Conservation (phyloP, 164 flowering plant species). For the Nymphaea colorata region DNA sequence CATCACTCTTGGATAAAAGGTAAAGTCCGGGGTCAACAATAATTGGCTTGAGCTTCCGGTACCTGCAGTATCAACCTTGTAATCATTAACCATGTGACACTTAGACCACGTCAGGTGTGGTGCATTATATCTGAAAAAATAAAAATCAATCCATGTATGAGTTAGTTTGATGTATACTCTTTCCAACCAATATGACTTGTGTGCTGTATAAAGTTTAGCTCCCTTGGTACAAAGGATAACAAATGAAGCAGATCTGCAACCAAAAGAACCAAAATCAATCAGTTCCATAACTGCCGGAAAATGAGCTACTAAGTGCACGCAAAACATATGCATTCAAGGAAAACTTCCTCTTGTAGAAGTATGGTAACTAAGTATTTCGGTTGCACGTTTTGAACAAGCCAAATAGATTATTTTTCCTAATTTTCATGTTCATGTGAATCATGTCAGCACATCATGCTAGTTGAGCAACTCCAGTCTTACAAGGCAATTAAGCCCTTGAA, state of each 20-base stretch:
- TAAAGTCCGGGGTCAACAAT: constrained; percentile 85
- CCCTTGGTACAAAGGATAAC: constrained; percentile 65
- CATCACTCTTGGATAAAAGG: constrained; percentile 37
- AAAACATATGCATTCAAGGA: too few species aligned
- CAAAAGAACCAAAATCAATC: constrained; percentile 4
- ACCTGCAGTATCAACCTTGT: constrained; percentile 26
- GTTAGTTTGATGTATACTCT: constrained; percentile 44
- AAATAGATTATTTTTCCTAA: too few species aligned
- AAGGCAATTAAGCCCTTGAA: too few species aligned
- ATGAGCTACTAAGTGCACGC: too few species aligned
- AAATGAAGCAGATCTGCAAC: constrained; percentile 85
- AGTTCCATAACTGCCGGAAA: background rate
- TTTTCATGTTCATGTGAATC: too few species aligned
- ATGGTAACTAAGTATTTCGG: too few species aligned
- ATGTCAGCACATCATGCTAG: too few species aligned
- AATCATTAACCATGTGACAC: background rate
- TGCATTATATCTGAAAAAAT: background rate
- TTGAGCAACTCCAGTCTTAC: too few species aligned
- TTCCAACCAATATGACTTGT: constrained; percentile 80
- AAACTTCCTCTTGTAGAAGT: too few species aligned
- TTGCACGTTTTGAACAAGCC: too few species aligned
- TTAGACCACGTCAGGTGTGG: background rate
- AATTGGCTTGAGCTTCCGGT: constrained; percentile 49
- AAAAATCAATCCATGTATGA: background rate
- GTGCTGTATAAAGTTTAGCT: constrained; percentile 80